These are phyloP conservation scores for Kodamaea leandrae DNA, from an alignment of 805 yeast genomes.

Conservation along the genomic window DNA sequence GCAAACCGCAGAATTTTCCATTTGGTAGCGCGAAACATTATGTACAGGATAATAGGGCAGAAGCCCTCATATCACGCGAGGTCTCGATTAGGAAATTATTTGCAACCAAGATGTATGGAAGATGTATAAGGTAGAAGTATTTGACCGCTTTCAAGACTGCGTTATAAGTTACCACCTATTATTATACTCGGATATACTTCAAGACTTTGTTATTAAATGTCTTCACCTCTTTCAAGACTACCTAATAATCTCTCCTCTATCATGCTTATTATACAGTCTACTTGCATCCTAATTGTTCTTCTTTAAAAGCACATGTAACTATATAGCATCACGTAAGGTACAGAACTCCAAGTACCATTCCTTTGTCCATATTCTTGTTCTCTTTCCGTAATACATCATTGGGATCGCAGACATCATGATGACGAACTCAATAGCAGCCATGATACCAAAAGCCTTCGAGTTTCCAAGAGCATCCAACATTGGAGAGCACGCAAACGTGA, in stretches of 20 bases:
- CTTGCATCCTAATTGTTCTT: too few relatives aligned
- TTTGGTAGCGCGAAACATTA: constrained; percentile 6
- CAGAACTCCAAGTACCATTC: constrained; percentile 52
- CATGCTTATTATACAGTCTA: too few relatives aligned
- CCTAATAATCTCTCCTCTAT: too few relatives aligned
- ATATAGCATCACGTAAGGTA: constrained; percentile 30
- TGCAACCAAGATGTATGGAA: not conserved
- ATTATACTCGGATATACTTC: too few relatives aligned
- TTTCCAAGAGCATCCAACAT: constrained; percentile 59
- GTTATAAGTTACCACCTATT: too few relatives aligned
- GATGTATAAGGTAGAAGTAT: not conserved
- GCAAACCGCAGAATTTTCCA: constrained; percentile 7
- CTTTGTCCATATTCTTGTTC: constrained; percentile 57
- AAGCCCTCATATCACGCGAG: constrained; percentile 6
- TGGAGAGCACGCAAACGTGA: constrained; percentile 62
- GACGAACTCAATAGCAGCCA: constrained; percentile 59
- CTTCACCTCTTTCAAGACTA: too few relatives aligned
- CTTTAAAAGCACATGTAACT: too few relatives aligned
- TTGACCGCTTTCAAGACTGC: too few relatives aligned
- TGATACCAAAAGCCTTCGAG: constrained; percentile 55
- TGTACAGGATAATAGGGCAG: constrained; percentile 2
- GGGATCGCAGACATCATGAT: constrained; percentile 58
- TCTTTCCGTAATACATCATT: constrained; percentile 57
- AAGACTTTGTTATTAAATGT: too few relatives aligned
- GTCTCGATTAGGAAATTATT: not conserved